These are phyloP conservation scores for Volvox reticuliferus DNA, from an alignment of 139 green algal species.

Conservation along the genomic window DNA sequence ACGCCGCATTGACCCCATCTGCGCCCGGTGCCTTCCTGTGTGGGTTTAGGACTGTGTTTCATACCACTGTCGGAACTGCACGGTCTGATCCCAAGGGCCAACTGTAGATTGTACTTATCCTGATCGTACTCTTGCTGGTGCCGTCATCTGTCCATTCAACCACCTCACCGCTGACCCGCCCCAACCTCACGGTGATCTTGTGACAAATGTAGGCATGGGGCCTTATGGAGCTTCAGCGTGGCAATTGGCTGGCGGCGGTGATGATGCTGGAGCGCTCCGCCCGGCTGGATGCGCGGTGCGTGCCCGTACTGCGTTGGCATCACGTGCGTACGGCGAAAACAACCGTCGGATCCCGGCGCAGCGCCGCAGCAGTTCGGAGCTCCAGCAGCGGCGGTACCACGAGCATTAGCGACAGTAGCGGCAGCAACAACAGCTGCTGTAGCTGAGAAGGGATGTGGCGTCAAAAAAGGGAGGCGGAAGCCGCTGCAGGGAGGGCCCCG, in stretches of 20 bases:
- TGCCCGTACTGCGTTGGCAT: constrained; percentile 54
- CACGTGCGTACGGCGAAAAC: constrained; percentile 39
- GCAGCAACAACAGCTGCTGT: not conserved
- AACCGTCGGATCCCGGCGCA: constrained; percentile 41
- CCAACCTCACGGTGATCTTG: too few species aligned
- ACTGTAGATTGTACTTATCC: too few species aligned
- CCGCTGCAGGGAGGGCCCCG: too few species aligned
- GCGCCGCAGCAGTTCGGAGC: not conserved
- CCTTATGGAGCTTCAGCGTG: constrained; percentile 83
- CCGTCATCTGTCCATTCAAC: too few species aligned
- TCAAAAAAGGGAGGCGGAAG: too few species aligned
- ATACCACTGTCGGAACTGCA: not conserved
- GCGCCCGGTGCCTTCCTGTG: not conserved
- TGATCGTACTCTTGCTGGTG: too few species aligned
- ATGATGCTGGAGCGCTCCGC: constrained; percentile 73
- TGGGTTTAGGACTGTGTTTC: not conserved
- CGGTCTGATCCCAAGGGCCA: not conserved
- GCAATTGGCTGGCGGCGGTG: constrained; percentile 79
- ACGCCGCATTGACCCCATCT: not conserved
- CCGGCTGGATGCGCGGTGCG: constrained; percentile 37
- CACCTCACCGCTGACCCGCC: not conserved
- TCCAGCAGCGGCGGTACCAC: too few species aligned
- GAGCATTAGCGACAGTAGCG: not conserved
- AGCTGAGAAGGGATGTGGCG: too few species aligned
- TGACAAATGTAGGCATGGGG: constrained; percentile 76